phyloP scores from a whole-genome alignment of 345 rosid species.

The Brassica cretica region DNA sequence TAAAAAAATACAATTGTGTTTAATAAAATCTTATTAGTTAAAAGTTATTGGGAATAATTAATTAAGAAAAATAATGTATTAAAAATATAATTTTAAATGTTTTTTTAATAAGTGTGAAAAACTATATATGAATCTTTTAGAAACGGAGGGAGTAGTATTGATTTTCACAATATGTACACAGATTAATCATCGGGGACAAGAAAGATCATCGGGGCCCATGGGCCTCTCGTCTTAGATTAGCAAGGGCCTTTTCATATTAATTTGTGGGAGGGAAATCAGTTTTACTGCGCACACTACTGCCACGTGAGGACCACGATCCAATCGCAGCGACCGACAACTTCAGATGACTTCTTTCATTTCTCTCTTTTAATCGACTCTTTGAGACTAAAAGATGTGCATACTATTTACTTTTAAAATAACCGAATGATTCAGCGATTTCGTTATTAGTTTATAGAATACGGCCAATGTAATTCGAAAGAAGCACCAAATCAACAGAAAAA shows the following conservation, averaged over 20 bases:
- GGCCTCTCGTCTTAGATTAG: not conserved
- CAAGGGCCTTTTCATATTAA: not conserved
- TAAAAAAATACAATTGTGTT: no score
- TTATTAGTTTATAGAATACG: not conserved
- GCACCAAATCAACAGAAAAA: not conserved
- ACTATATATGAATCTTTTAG: no score
- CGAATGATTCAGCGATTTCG: not conserved
- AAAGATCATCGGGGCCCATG: not conserved
- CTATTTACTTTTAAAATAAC: no score
- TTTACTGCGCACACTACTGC: not conserved
- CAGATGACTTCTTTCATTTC: not conserved
- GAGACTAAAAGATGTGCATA: no score
- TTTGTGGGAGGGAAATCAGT: not conserved
- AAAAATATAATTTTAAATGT: no score
- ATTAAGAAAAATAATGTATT: no score
- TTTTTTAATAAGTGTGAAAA: no score
- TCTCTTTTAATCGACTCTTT: not conserved
- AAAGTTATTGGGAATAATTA: no score
- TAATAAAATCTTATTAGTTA: no score
- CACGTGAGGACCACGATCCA: slow-evolving; percentile 11
- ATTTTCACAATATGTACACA: no score
- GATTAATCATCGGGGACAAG: not conserved
- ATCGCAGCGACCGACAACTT: slow-evolving; percentile 35
- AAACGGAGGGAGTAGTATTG: no score
- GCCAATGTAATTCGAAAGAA: slow-evolving; percentile 10